These are phyloP conservation scores for Epichloe sp. DNA, from an alignment of 2,329 filamentous ascomycete genomes.

Conservation along the genomic window DNA sequence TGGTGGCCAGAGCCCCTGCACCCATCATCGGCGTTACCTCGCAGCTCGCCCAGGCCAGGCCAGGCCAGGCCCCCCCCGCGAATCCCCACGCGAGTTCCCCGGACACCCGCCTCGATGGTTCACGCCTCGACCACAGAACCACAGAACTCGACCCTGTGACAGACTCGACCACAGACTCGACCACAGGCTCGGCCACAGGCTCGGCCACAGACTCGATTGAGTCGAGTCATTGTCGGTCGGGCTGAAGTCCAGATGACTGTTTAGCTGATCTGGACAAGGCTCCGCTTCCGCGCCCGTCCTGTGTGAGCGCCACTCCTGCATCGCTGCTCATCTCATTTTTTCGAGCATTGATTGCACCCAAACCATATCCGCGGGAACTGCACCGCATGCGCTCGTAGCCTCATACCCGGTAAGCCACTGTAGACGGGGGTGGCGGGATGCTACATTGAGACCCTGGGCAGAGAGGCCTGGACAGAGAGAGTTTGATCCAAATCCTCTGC, in stretches of 20 bases:
- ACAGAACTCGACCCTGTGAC: background rate
- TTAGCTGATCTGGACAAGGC: background rate
- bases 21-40: slow-evolving; percentile 19
- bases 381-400: background rate
- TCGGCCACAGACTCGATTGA: background rate
- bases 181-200: background rate
- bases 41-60: slow-evolving; percentile 18
- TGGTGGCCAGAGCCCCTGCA: slow-evolving; percentile 5
- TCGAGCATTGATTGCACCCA: background rate
- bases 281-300: background rate
- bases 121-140: background rate
- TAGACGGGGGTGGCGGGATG: slow-evolving; percentile 1
- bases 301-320: slow-evolving; percentile 2
- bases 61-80: slow-evolving; percentile 8
- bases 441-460: slow-evolving; percentile 1
- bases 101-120: slow-evolving; percentile 11
- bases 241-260: background rate
- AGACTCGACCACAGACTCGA: no score
- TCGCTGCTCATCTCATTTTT: background rate
- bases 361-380: background rate
- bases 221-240: background rate
- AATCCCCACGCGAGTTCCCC: slow-evolving; percentile 15
- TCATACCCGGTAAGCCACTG: background rate
- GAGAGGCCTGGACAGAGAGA: background rate
- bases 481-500: slow-evolving; percentile 1